A percentile compares a stretch with the other conserved stretches of the same genome.
phyloP scores from a whole-genome alignment of 805 yeast genomes.

The Candida tallmaniae region DNA sequence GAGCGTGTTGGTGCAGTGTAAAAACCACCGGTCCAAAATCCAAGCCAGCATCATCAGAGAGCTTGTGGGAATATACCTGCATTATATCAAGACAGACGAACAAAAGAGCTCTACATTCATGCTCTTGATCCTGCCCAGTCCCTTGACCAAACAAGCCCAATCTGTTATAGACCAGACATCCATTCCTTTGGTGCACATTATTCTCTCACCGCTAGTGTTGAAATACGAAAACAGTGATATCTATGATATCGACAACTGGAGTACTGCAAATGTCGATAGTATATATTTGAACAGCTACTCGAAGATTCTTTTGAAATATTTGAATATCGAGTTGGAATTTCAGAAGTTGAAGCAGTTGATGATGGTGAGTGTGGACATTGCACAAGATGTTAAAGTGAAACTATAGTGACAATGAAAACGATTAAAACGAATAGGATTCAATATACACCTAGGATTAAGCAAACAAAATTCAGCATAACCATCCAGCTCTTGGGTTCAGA shows the following conservation, averaged over 20 bases:
- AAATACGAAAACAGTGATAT: neutral
- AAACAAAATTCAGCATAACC: too few species aligned
- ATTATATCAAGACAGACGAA: constrained; percentile 24
- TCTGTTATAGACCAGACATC: constrained; percentile 40
- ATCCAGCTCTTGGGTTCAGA: too few species aligned
- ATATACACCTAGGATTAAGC: neutral
- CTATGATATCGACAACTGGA: constrained; percentile 35
- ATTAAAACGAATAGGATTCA: too few species aligned
- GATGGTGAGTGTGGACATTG: constrained; percentile 3
- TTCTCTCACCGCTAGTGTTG: constrained; percentile 30
- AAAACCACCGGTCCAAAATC: constrained; percentile 41
- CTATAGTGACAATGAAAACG: neutral
- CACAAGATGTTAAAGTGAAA: neutral
- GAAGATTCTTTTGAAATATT: constrained; percentile 18
- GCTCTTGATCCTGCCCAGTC: constrained; percentile 44
- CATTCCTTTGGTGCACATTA: constrained; percentile 43
- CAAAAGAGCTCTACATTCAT: constrained; percentile 21
- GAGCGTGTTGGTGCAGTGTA: constrained; percentile 51
- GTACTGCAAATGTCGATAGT: constrained; percentile 24
- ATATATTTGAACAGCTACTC: constrained; percentile 20
- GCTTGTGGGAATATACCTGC: constrained; percentile 46
- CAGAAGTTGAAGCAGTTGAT: constrained; percentile 12
- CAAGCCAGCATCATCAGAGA: constrained; percentile 49
- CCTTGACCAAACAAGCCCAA: constrained; percentile 45
- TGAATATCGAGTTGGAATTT: constrained; percentile 24